These are phyloP conservation scores for Pelargonium cotyledonis DNA, from an alignment of 441 rosid species.

Conservation along the genomic window DNA sequence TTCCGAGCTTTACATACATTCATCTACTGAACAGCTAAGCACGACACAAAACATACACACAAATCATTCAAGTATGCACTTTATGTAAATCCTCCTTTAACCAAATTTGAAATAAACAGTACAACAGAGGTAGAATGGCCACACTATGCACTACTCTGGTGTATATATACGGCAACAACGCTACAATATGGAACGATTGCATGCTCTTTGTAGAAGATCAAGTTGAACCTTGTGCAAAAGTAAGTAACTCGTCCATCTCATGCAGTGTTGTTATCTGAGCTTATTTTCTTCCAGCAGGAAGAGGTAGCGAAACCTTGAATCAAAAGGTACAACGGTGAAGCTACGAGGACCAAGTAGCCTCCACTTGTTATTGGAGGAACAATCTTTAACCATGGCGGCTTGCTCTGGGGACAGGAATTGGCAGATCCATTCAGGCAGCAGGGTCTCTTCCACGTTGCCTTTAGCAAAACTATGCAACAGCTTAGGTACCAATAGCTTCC, in stretches of 20 bases:
- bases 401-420: constrained; percentile 45
- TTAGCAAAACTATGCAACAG: constrained; percentile 48
- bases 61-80: too few relatives aligned
- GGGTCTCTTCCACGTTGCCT: constrained; percentile 36
- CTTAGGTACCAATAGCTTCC: constrained; percentile 55
- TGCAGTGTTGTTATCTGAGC: not conserved
- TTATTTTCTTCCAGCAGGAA: constrained; percentile 30
- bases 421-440: constrained; percentile 54
- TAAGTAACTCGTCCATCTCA: not conserved
- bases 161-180: too few relatives aligned
- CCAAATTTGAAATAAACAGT: too few relatives aligned
- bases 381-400: constrained; percentile 40
- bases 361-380: constrained; percentile 40
- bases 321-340: constrained; percentile 47
- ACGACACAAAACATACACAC: too few relatives aligned
- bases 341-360: constrained; percentile 40
- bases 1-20: too few relatives aligned
- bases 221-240: not conserved
- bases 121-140: too few relatives aligned
- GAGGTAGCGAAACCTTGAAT: constrained; percentile 56
- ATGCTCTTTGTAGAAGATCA: too few relatives aligned
- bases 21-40: too few relatives aligned
- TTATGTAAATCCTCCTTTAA: too few relatives aligned
- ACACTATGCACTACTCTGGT: too few relatives aligned
- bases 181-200: too few relatives aligned